Base-by-base conservation (phyloP, 208 protist genomes). In the Histomonas meleagridis region DNA sequence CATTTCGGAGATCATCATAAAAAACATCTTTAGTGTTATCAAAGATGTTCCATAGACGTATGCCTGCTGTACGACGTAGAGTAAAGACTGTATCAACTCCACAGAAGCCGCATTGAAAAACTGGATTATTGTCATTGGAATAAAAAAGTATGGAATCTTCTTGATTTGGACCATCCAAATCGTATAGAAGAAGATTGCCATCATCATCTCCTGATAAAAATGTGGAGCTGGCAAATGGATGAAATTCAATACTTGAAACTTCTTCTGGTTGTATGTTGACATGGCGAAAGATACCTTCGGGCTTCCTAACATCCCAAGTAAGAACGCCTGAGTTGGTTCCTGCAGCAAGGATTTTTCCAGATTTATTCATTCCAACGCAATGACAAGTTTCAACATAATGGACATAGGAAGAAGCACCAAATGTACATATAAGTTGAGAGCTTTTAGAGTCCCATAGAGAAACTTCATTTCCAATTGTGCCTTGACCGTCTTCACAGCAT, bases 101-200 rank as follows among this genome's bases (percentile, higher is more conserved):
- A 35, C 40, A 51, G 26, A 86, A 86, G 32, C 76, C 76, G 46
- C 76, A 86, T 38, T 86, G 76, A 46, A 86, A 86, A 55, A 32
- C 7, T 86, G 76, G 43, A 32, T 86, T 23, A 32, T 46, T 28
- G 46, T 86, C 76, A 55, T 86, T 86, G 7, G 7, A 40, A 55
- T 43, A 43, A n/a, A 86, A 86, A 21, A 86, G 7, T 3, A 86
- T 38, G 32, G 76, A 86, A 86, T 86, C 76, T 55, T 86, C 76
- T n/a, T 55, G 26, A 16, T 51, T 16, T 38, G 10, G 26, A 48
- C 46, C 76, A 16, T 86, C 76, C 9, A 86, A 38, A 57, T 86
- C 76, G 46, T 86, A 86, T 10, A 86, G 18, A 16, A 86, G 46
- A 38, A 86, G 18, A 55, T 86, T 86, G 23, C 76, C 76, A 35